Conservation (phyloP, 1,139 yeast genomes). For the Nakaseomyces bracarensis region DNA sequence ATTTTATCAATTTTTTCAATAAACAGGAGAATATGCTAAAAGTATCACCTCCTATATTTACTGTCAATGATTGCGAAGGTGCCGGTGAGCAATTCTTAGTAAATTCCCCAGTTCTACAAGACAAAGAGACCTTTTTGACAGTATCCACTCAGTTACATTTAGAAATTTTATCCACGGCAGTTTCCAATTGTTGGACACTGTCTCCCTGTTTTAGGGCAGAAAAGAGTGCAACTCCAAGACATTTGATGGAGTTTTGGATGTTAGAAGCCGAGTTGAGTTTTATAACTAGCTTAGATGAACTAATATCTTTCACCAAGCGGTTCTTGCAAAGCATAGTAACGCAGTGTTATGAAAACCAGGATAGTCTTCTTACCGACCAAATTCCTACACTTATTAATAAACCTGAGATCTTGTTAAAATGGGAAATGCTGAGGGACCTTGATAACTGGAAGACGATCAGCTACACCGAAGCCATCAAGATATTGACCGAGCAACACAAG, state of each 20-base stretch:
- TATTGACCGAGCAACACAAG: slow-evolving; percentile 32
- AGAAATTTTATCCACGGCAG: slow-evolving; percentile 68
- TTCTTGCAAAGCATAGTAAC: slow-evolving; percentile 55
- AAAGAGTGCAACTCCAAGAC: slow-evolving; percentile 81
- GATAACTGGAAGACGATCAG: slow-evolving; percentile 62
- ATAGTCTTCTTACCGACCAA: slow-evolving; percentile 28
- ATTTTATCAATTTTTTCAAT: slow-evolving; percentile 47
- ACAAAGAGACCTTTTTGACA: slow-evolving; percentile 55
- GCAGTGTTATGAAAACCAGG: slow-evolving; percentile 32
- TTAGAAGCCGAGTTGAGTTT: slow-evolving; percentile 84
- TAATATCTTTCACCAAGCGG: slow-evolving; percentile 58
- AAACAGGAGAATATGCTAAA: slow-evolving; percentile 46
- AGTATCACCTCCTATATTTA: slow-evolving; percentile 77
- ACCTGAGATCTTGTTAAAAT: slow-evolving; percentile 30
- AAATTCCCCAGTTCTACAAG: slow-evolving; percentile 13
- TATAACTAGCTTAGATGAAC: slow-evolving; percentile 46
- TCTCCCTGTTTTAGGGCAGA: slow-evolving; percentile 95
- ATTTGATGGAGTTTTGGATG: slow-evolving; percentile 96
- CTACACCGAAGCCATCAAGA: slow-evolving; percentile 63
- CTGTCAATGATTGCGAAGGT: slow-evolving; percentile 94
- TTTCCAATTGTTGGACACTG: slow-evolving; percentile 79
- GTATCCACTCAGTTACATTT: slow-evolving; percentile 90
- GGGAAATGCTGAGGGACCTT: slow-evolving; percentile 24
- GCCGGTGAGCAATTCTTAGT: slow-evolving; percentile 81
- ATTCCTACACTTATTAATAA: slow-evolving; percentile 13